These are phyloP conservation scores for Xylaria palmicola DNA, from an alignment of 495 filamentous ascomycete genomes.

Conservation along the genomic window DNA sequence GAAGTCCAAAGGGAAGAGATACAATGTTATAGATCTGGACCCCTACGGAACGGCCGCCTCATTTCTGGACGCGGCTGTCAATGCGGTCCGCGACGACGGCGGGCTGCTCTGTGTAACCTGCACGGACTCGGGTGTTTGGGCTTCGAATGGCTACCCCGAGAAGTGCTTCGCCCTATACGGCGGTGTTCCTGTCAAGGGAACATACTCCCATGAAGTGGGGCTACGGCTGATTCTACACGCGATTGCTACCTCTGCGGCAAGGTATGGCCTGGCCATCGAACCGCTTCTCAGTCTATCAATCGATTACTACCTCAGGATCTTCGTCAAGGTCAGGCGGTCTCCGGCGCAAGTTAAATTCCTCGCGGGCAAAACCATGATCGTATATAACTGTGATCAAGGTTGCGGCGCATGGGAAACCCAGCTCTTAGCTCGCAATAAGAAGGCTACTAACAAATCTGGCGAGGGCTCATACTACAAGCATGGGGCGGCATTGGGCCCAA, in stretches of 20 bases:
- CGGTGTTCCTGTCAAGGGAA: constrained; percentile 78
- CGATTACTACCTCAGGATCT: constrained; percentile 92
- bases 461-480: constrained; percentile 70
- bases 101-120: constrained; percentile 94
- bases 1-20: constrained; percentile 47
- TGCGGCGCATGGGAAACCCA: constrained; percentile 88
- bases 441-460: constrained; percentile 65
- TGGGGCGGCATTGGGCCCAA: constrained; percentile 65
- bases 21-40: constrained; percentile 95
- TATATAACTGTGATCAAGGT: constrained; percentile 85
- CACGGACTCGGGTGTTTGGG: constrained; percentile 92
- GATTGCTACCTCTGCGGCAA: constrained; percentile 73
- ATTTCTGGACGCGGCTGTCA: constrained; percentile 87
- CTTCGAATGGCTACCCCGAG: constrained; percentile 87
- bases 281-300: constrained; percentile 89
- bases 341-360: constrained; percentile 84
- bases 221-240: constrained; percentile 80
- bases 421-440: constrained; percentile 63
- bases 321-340: constrained; percentile 76
- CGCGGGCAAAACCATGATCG: constrained; percentile 85
- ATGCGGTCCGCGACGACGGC: constrained; percentile 75
- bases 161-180: constrained; percentile 92
- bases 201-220: constrained; percentile 84
- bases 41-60: constrained; percentile 91
- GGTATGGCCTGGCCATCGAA: constrained; percentile 88